A percentile compares a stretch with the other conserved stretches of the same genome.
These are phyloP conservation scores for Aspergillus sp. DNA, from an alignment of 2,329 filamentous ascomycete species.

Conservation along the genomic window DNA sequence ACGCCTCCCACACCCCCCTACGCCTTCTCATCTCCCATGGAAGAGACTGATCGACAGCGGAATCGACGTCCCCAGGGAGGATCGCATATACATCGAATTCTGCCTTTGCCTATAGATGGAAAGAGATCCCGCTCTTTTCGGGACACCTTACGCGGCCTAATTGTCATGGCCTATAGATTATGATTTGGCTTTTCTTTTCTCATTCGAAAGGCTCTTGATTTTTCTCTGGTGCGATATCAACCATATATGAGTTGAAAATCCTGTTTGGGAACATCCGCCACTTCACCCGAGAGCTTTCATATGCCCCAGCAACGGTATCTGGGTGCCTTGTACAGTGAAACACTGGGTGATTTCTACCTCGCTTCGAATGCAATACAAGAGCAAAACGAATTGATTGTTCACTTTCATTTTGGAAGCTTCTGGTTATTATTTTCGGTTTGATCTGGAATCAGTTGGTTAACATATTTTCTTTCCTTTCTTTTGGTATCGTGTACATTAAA, in stretches of 20 bases:
- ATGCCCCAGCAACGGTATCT: neutral
- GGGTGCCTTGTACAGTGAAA: neutral
- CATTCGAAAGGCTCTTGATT: slow-evolving; percentile 8
- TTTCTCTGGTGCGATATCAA: slow-evolving; percentile 9
- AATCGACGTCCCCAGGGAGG: neutral
- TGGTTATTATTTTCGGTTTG: neutral
- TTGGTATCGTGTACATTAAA: neutral
- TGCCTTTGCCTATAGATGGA: slow-evolving; percentile 13
- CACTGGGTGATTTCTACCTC: neutral
- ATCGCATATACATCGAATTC: slow-evolving; percentile 3
- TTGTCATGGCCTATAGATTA: slow-evolving; percentile 19
- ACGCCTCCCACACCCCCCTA: neutral
- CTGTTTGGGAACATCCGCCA: neutral
- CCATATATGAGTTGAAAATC: slow-evolving; percentile 4
- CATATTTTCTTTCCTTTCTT: neutral
- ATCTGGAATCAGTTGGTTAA: neutral
- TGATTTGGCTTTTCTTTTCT: slow-evolving; percentile 11
- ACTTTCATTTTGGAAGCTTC: neutral
- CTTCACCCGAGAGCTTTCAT: neutral
- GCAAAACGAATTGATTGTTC: neutral
- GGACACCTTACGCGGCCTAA: slow-evolving; percentile 7
- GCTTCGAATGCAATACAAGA: neutral
- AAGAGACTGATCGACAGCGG: neutral
- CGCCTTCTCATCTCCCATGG: neutral
- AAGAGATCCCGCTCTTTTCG: slow-evolving; percentile 1